phyloP scores from a whole-genome alignment of 2,329 filamentous ascomycete species.

The Alternaria arbusti region DNA sequence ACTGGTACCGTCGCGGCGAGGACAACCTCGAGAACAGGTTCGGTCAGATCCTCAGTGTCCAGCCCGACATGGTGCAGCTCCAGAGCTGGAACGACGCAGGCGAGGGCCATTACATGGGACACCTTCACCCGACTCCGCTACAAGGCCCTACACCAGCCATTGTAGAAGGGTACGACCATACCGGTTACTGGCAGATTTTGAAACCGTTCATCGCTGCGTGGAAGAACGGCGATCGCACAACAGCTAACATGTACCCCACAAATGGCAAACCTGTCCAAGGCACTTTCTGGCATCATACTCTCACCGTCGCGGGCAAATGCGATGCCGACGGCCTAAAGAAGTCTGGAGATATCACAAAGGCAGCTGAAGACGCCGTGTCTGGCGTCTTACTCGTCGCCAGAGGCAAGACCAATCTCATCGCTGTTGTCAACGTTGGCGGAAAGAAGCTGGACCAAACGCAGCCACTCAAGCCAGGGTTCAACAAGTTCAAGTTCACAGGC shows the following conservation, averaged over 20 bases:
- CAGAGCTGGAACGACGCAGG: constrained; percentile 53
- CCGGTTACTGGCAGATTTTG: constrained; percentile 45
- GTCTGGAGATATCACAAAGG: constrained; percentile 7
- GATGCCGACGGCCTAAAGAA: constrained; percentile 16
- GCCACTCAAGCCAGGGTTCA: constrained; percentile 16
- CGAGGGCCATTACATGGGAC: constrained; percentile 51
- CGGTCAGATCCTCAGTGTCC: constrained; percentile 35
- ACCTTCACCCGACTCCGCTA: constrained; percentile 47
- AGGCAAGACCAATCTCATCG: constrained; percentile 22
- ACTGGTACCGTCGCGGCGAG: constrained; percentile 50
- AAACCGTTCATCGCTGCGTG: constrained; percentile 47
- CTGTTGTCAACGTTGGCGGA: constrained; percentile 29
- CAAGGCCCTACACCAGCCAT: constrained; percentile 31
- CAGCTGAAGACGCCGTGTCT: constrained; percentile 16
- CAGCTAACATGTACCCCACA: constrained; percentile 26
- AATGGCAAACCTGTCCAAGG: constrained; percentile 25
- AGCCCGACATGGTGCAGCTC: constrained; percentile 49
- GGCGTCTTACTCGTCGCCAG: constrained; percentile 20
- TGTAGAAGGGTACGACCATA: constrained; percentile 44
- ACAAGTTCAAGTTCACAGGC: constrained; percentile 30
- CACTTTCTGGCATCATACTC: constrained; percentile 30
- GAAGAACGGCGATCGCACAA: constrained; percentile 40
- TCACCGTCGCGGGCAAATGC: background rate
- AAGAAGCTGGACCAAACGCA: background rate
- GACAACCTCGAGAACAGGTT: constrained; percentile 44